Percentiles rank a stretch among this genome's conserved stretches.
Evolutionary conservation across 768 basidiomycete species (phyloP).

Genomic region (Hortiboletus flavorubellus): DNA sequence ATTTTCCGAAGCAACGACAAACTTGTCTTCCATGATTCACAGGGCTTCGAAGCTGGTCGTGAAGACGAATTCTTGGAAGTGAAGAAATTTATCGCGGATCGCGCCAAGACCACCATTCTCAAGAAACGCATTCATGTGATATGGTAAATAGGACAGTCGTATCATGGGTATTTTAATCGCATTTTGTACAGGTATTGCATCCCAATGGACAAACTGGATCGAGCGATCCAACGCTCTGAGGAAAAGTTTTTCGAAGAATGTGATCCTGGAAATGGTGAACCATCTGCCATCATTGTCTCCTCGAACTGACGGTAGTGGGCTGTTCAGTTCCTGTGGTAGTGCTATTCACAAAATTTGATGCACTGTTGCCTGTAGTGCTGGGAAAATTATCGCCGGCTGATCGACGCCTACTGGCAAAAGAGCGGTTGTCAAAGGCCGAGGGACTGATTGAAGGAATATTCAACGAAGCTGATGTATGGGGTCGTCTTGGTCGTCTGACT

Average conservation of each 20-base stretch:
- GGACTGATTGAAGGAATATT: too few relatives aligned
- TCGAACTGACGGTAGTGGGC: background rate
- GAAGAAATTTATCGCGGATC: background rate
- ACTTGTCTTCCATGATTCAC: background rate
- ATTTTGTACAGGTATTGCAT: background rate
- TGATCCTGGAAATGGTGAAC: background rate
- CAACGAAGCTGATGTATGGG: too few relatives aligned
- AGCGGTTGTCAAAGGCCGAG: background rate
- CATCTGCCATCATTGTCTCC: too few relatives aligned
- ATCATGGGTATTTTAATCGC: background rate
- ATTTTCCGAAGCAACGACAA: background rate
- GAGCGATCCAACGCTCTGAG: background rate
- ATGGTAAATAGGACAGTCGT: too few relatives aligned
- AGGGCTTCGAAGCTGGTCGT: constrained; percentile 2
- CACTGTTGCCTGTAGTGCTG: background rate
- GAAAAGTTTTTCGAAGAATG: background rate
- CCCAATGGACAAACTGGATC: background rate
- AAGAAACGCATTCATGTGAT: background rate
- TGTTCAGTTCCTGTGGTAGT: background rate
- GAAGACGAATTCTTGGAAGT: background rate
- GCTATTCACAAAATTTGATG: constrained; percentile 5
- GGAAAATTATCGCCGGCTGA: background rate
- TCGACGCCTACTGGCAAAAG: background rate
- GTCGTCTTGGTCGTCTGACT: too few relatives aligned
- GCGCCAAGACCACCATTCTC: background rate